These are phyloP conservation scores for Microbotryum lychnidis-dioicae DNA, from an alignment of 1,284 basidiomycete genomes.

Conservation along the genomic window DNA sequence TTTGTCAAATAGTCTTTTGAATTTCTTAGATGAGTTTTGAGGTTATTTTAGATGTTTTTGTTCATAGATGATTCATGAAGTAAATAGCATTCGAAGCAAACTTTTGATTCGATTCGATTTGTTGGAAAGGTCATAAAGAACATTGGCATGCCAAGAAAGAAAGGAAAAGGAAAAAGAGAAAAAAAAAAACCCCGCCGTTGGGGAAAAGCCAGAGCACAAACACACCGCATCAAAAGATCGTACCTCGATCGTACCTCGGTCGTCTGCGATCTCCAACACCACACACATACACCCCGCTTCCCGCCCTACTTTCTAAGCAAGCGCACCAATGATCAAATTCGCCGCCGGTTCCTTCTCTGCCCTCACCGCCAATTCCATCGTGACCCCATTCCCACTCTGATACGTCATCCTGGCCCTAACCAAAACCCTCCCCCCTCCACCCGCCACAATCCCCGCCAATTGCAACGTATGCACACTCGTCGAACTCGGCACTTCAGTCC, in stretches of 20 bases:
- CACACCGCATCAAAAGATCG: background rate
- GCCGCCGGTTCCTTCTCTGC: slow-evolving; percentile 82
- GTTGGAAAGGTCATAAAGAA: background rate
- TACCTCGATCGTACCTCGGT: background rate
- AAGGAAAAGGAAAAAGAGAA: too few relatives aligned
- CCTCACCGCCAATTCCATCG: slow-evolving; percentile 84
- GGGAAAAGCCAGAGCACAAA: background rate
- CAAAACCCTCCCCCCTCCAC: slow-evolving; percentile 86
- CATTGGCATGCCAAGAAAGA: background rate
- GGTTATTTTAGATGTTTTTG: background rate
- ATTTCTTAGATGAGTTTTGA: too few relatives aligned
- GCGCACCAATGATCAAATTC: slow-evolving; percentile 79
- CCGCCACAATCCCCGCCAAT: slow-evolving; percentile 76
- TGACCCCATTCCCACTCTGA: slow-evolving; percentile 82
- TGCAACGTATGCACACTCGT: slow-evolving; percentile 89
- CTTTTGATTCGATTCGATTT: too few relatives aligned
- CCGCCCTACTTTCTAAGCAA: too few relatives aligned
- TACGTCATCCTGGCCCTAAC: slow-evolving; percentile 93
- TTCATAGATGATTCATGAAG: too few relatives aligned
- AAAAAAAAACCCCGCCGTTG: background rate
- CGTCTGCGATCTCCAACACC: background rate
- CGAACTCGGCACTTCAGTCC: slow-evolving; percentile 69
- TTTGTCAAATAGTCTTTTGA: background rate
- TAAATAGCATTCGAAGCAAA: too few relatives aligned
- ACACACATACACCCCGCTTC: background rate